A percentile compares a stretch with the other conserved stretches of the same genome.
phyloP scores from a whole-genome alignment of 345 rosid species.

The Citrus inodora region DNA sequence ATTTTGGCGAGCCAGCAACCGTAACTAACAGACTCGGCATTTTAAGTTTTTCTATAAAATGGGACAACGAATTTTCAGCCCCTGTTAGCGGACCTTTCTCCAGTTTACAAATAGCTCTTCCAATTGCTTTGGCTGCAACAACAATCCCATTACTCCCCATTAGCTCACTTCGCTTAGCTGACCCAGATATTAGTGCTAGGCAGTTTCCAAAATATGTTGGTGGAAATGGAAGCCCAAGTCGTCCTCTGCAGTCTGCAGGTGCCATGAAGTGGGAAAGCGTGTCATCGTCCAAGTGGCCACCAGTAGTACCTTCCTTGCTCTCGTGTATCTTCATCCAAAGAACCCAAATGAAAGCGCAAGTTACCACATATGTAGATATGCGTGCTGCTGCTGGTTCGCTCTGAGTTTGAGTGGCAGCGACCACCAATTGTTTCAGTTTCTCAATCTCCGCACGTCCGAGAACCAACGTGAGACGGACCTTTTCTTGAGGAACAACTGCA shows the following conservation, averaged over 20 bases:
- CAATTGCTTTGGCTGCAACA: constrained; percentile 26
- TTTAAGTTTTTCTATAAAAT: constrained; percentile 8
- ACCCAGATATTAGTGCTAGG: constrained; percentile 14
- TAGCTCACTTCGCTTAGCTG: constrained; percentile 26
- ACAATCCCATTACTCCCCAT: constrained; percentile 22
- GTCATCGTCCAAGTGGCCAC: background rate
- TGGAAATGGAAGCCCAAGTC: constrained; percentile 22
- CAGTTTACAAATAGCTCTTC: constrained; percentile 13
- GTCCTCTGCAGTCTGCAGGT: constrained; percentile 26
- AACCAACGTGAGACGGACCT: background rate
- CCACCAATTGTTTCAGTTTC: background rate
- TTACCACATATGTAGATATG: constrained; percentile 30
- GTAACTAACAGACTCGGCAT: constrained; percentile 2
- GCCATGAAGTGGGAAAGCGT: constrained; percentile 10
- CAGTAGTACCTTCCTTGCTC: background rate
- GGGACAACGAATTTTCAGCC: constrained; percentile 9
- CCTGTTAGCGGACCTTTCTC: constrained; percentile 15
- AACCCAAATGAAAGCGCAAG: constrained; percentile 39
- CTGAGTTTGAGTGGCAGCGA: too few species aligned
- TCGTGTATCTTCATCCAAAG: constrained; percentile 21
- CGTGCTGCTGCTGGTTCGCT: background rate
- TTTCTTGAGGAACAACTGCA: background rate
- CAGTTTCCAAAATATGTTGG: constrained; percentile 47
- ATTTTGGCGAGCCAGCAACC: constrained; percentile 34
- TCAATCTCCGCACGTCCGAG: background rate